phyloP scores from a whole-genome alignment of 1,139 yeast genomes.

The Geotrichum siamense region DNA sequence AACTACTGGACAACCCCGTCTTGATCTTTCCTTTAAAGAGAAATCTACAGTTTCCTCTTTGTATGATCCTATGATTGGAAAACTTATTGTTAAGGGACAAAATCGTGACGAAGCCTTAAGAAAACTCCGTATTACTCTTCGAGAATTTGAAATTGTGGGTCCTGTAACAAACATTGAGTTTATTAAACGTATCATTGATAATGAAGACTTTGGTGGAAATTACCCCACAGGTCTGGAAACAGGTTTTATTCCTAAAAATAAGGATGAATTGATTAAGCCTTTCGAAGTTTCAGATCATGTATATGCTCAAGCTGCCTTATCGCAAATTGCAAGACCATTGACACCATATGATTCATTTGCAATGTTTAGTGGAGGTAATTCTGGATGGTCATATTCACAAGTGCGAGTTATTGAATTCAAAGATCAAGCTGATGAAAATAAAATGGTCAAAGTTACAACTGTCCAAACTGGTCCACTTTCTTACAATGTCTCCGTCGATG shows the following conservation, averaged over 20 bases:
- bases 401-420: slow-evolving; percentile 16
- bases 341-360: slow-evolving; percentile 11
- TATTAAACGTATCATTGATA: slow-evolving; percentile 28
- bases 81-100: slow-evolving; percentile 32
- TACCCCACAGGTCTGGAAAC: slow-evolving; percentile 31
- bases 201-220: slow-evolving; percentile 29
- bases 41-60: slow-evolving; percentile 31
- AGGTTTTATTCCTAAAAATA: slow-evolving; percentile 32
- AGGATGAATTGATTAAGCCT: slow-evolving; percentile 23
- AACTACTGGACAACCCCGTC: slow-evolving; percentile 28
- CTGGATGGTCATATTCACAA: slow-evolving; percentile 16
- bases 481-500: slow-evolving; percentile 13
- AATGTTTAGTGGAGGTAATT: slow-evolving; percentile 13
- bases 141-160: slow-evolving; percentile 33
- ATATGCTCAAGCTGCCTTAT: slow-evolving; percentile 33
- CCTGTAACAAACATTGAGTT: slow-evolving; percentile 35
- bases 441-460: slow-evolving; percentile 8
- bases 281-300: slow-evolving; percentile 24
- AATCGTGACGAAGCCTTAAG: slow-evolving; percentile 31
- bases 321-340: slow-evolving; percentile 16
- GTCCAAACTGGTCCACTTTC: slow-evolving; percentile 18
- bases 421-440: slow-evolving; percentile 10
- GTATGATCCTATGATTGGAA: slow-evolving; percentile 36
- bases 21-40: slow-evolving; percentile 31
- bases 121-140: slow-evolving; percentile 30